Evolutionary conservation across 2,329 filamentous ascomycete genomes (phyloP).

Genomic region (Cryoendolithus antarcticus): DNA sequence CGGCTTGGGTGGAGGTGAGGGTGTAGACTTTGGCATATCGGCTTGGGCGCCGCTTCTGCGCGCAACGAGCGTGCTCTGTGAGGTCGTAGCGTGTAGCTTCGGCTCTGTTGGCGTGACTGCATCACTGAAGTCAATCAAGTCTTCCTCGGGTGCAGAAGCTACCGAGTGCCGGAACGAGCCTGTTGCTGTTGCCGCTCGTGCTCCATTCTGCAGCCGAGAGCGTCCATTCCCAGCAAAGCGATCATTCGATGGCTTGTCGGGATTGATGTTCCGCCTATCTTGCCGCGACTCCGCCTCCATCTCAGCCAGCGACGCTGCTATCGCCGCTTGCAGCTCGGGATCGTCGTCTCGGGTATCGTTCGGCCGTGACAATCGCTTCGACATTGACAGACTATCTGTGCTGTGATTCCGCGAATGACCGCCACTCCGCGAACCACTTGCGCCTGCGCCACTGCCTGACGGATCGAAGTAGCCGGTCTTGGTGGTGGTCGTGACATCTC

Average conservation of each 20-base stretch:
- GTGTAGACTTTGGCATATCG: constrained; percentile 18
- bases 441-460: constrained; percentile 18
- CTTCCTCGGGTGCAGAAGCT: constrained; percentile 18
- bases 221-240: no score
- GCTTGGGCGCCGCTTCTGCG: constrained; percentile 6
- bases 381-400: constrained; percentile 18
- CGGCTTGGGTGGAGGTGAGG: constrained; percentile 24
- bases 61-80: constrained; percentile 1
- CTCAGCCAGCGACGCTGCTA: constrained; percentile 34
- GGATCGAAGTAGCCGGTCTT: constrained; percentile 65
- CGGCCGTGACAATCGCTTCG: constrained; percentile 21
- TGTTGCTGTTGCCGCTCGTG: constrained; percentile 3
- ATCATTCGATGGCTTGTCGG: constrained; percentile 16
- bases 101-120: constrained; percentile 15
- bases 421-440: constrained; percentile 17
- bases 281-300: constrained; percentile 27
- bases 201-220: constrained; percentile 1
- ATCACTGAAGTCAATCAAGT: constrained; percentile 38
- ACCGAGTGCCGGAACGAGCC: constrained; percentile 1
- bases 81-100: constrained; percentile 10
- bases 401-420: constrained; percentile 19
- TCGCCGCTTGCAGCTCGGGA: constrained; percentile 34
- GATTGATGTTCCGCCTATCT: constrained; percentile 24
- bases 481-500: constrained; percentile 76
- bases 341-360: constrained; percentile 32